Base-by-base conservation (phyloP, 139 green algal genomes). In the Spirogloea muscicola region DNA sequence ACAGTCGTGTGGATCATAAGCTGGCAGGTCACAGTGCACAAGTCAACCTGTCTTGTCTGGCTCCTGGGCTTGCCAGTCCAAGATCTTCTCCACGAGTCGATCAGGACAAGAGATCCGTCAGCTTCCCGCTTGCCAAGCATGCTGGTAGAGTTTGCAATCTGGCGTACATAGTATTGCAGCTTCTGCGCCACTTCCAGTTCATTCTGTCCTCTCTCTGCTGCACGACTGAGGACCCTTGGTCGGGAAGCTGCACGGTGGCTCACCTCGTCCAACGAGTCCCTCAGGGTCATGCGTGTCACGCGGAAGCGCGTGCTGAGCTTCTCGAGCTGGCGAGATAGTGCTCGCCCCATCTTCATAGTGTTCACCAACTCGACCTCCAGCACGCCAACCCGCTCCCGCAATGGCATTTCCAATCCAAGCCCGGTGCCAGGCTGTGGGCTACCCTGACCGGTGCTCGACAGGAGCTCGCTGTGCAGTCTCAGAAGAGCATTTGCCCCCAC, bases 231-330 rank as follows among this genome's bases (percentile, higher is more conserved):
- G 36, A 64, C 55, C 39, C 10, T 10, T 49, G 10, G 39, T 49
- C 29, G 9, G 10, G 10, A 64, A 13, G 9, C 10, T 64, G 29
- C 10, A 40, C 7, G 29, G 13, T 18, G 4, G 25, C n/a, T 13
- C 6, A 68, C 57, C 51, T 76, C 59, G 4, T 58, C 4, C 13
- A 76, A 58, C 33, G 67, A 21, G 51, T 76, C 67, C 7, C 67
- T 52, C 51, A 76, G 57, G 31, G 67, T 76, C 10, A 52, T 10
- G 10, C 67, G 67, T n/a, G 67, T 59, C 27, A 76, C 55, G 5
- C 67, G 67, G 57, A 76, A 76, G 4, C 58, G 67, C 39, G 74
- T 55, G 25, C 67, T 55, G 3, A 76, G 41, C 57, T 76, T 76
- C 57, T 76, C 67, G 10, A 76, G 3, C 21, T 76, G 67, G 4